Conservation (phyloP, 345 rosid species). For the Arabis hirsuta region DNA sequence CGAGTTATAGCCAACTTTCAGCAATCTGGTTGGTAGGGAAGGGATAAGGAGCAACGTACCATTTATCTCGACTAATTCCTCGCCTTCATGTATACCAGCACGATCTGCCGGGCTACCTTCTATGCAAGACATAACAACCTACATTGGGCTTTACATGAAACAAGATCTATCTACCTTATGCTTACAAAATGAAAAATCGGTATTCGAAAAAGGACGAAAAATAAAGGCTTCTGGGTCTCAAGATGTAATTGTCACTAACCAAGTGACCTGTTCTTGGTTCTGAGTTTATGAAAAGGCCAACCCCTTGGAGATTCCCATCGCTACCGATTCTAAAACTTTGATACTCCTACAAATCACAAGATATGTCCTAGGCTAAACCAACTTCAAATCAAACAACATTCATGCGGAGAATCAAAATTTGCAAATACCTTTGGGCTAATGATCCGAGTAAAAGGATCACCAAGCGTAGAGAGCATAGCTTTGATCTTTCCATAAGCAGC, state of each 20-base stretch:
- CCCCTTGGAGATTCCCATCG: slow-evolving; percentile 91
- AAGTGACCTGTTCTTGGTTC: slow-evolving; percentile 85
- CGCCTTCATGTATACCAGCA: slow-evolving; percentile 85
- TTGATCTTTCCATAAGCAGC: slow-evolving; percentile 75
- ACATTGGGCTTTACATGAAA: slow-evolving; percentile 44
- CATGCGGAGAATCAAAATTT: neutral
- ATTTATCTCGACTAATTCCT: slow-evolving; percentile 83
- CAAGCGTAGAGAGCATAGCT: slow-evolving; percentile 89
- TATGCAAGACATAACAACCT: slow-evolving; percentile 83
- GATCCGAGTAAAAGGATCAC: slow-evolving; percentile 90
- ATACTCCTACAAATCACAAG: slow-evolving; percentile 65
- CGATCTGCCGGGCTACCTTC: slow-evolving; percentile 93
- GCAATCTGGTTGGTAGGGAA: slow-evolving; percentile 3
- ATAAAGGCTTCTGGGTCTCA: neutral
- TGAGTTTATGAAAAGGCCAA: slow-evolving; percentile 72
- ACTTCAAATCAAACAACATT: neutral
- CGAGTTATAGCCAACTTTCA: neutral
- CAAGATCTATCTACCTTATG: slow-evolving; percentile 27
- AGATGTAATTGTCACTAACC: slow-evolving; percentile 56
- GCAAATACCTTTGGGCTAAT: slow-evolving; percentile 78
- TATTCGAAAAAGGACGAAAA: neutral
- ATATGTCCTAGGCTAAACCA: neutral
- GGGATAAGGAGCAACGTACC: slow-evolving; percentile 51
- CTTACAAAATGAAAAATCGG: neutral
- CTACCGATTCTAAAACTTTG: slow-evolving; percentile 89